A percentile compares a stretch with the other conserved stretches of the same genome.
Evolutionary conservation across 345 rosid species (phyloP).

Genomic region (Dovyalis caffra): DNA sequence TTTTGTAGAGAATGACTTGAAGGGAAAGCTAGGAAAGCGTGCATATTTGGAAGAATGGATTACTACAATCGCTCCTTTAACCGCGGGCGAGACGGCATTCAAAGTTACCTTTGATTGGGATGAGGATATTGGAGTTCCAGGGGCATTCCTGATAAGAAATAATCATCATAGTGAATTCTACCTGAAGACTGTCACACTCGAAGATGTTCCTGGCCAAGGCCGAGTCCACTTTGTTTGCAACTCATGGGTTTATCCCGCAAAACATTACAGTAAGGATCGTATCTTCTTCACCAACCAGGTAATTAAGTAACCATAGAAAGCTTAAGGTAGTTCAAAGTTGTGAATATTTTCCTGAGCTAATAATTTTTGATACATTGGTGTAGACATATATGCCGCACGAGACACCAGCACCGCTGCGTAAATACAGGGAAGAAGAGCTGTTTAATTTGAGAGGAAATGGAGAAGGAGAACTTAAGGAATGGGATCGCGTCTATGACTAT

Average conservation of each 20-base stretch:
- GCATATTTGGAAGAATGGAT: conserved; percentile 36
- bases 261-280: conserved; percentile 32
- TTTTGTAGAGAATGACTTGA: conserved; percentile 28
- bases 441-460: conserved; percentile 40
- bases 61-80: conserved; percentile 13
- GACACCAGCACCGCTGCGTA: conserved; percentile 32
- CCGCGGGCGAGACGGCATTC: conserved; percentile 28
- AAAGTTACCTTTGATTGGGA: conserved; percentile 37
- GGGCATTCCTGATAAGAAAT: conserved; percentile 35
- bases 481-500: conserved; percentile 51
- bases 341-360: background rate
- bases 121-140: conserved; percentile 36
- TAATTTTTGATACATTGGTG: background rate
- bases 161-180: conserved; percentile 43
- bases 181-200: conserved; percentile 40
- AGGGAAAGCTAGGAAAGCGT: conserved; percentile 36
- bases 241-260: conserved; percentile 47
- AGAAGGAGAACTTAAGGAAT: conserved; percentile 35
- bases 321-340: background rate
- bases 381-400: conserved; percentile 41
- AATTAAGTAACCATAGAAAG: background rate
- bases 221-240: conserved; percentile 46
- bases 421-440: conserved; percentile 43
- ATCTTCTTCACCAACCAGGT: conserved; percentile 50
- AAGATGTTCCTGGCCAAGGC: conserved; percentile 43